Conservation (phyloP, 495 filamentous ascomycete genomes). For the Hypoxylon trugodes region DNA sequence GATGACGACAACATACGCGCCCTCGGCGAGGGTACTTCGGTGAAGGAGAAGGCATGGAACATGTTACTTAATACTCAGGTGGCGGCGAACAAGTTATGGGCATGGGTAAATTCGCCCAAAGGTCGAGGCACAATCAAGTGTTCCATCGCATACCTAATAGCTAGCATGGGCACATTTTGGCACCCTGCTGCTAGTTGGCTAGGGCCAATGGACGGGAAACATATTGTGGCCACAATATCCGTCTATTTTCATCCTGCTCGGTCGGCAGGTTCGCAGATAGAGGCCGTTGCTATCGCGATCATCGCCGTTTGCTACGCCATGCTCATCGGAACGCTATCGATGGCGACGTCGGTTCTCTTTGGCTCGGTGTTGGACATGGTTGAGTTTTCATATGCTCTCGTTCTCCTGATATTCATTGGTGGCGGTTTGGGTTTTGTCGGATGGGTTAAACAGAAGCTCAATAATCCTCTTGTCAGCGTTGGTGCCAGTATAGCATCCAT, state of each 20-base stretch:
- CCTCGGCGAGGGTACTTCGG: constrained; percentile 38
- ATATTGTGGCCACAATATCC: constrained; percentile 90
- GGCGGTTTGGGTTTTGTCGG: constrained; percentile 90
- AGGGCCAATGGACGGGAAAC: constrained; percentile 92
- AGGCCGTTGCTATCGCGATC: constrained; percentile 84
- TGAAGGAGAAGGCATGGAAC: constrained; percentile 37
- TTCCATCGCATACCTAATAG: constrained; percentile 89
- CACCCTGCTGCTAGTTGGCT: constrained; percentile 74
- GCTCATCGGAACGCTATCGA: constrained; percentile 82
- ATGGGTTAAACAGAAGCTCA: constrained; percentile 89
- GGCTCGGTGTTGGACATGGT: constrained; percentile 69
- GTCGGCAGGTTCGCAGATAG: constrained; percentile 87
- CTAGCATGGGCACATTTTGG: constrained; percentile 87
- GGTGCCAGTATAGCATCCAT: constrained; percentile 91
- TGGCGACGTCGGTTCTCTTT: constrained; percentile 83
- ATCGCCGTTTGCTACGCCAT: constrained; percentile 85
- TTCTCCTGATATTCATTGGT: constrained; percentile 87
- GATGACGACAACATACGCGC: constrained; percentile 39
- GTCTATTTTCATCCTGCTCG: constrained; percentile 98
- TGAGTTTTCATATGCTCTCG: constrained; percentile 77
- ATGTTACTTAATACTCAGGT: constrained; percentile 40
- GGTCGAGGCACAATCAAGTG: constrained; percentile 89
- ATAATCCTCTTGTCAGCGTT: constrained; percentile 87
- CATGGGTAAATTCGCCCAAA: constrained; percentile 59
- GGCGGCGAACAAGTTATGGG: constrained; percentile 37